Conservation (phyloP, 2,329 filamentous ascomycete species). For the Stachybotrys chartarum region DNA sequence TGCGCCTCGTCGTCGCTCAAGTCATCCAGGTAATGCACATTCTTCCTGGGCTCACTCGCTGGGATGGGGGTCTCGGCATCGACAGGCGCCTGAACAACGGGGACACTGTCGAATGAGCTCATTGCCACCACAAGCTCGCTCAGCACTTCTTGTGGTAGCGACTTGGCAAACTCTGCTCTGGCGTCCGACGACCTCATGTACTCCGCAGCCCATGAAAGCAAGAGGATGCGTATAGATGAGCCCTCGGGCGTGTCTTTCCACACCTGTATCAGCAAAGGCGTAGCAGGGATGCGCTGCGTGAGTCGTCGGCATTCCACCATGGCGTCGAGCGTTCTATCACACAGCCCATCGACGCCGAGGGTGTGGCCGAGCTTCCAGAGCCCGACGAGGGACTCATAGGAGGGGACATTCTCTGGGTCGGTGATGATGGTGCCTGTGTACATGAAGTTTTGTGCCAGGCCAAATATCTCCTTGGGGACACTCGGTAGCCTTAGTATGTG, state of each 20-base stretch:
- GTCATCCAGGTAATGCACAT: conserved; percentile 41
- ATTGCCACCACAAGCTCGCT: conserved; percentile 57
- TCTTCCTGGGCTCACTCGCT: conserved; percentile 29
- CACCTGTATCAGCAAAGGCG: conserved; percentile 51
- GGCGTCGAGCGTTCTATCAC: conserved; percentile 46
- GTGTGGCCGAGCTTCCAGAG: conserved; percentile 50
- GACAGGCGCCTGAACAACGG: conserved; percentile 18
- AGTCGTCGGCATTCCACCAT: conserved; percentile 49
- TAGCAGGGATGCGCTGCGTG: conserved; percentile 49
- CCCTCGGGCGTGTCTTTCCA: conserved; percentile 57
- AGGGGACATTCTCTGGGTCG: conserved; percentile 32
- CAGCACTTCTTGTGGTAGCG: conserved; percentile 54
- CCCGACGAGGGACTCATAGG: conserved; percentile 46
- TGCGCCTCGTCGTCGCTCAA: conserved; percentile 31
- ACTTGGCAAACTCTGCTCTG: conserved; percentile 51
- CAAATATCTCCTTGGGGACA: conserved; percentile 42
- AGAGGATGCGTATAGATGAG: conserved; percentile 49
- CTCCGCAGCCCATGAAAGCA: conserved; percentile 56
- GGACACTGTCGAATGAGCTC: conserved; percentile 43
- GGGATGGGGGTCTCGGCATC: conserved; percentile 12
- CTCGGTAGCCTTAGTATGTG: conserved; percentile 43
- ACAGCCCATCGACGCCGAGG: conserved; percentile 47
- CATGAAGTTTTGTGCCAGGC: conserved; percentile 46
- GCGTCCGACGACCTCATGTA: conserved; percentile 53
- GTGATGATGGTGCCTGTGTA: conserved; percentile 43